A percentile compares a stretch with the other conserved stretches of the same genome.
Evolutionary conservation across 1,139 yeast genomes (phyloP).

Genomic region (Pichia sp.): DNA sequence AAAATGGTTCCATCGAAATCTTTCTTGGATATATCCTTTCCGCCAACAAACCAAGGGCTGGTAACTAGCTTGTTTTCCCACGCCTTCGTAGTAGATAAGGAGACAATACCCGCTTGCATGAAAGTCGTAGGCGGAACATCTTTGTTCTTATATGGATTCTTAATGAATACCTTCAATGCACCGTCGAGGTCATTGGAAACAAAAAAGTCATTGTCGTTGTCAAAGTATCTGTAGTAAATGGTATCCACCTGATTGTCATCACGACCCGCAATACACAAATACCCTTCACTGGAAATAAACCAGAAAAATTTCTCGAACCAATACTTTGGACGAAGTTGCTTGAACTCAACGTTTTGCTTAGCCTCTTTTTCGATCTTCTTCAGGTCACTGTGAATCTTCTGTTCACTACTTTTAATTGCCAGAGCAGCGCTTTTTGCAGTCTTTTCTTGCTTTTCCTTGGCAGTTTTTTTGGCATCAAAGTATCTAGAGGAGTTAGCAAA

Average conservation of each 20-base stretch:
- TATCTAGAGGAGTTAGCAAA: conserved; percentile 88
- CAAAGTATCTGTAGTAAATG: conserved; percentile 71
- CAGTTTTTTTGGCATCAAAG: conserved; percentile 71
- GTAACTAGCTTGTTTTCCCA: conserved; percentile 83
- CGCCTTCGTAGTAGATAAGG: conserved; percentile 76
- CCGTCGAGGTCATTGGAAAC: conserved; percentile 74
- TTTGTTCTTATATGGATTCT: conserved; percentile 59
- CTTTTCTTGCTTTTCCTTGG: conserved; percentile 70
- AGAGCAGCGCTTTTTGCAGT: conserved; percentile 72
- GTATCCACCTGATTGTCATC: conserved; percentile 82
- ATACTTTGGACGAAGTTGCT: conserved; percentile 60
- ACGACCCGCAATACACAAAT: conserved; percentile 78
- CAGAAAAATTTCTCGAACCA: conserved; percentile 95
- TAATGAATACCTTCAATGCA: conserved; percentile 68
- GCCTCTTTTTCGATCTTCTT: conserved; percentile 60
- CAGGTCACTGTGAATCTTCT: conserved; percentile 67
- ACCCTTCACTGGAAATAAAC: conserved; percentile 89
- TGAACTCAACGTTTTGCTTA: conserved; percentile 41
- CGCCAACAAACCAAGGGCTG: conserved; percentile 79
- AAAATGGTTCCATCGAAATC: conserved; percentile 58
- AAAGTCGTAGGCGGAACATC: conserved; percentile 78
- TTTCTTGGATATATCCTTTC: conserved; percentile 57
- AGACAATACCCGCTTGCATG: conserved; percentile 82
- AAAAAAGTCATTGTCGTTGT: conserved; percentile 58
- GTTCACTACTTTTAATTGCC: conserved; percentile 82